A percentile compares a stretch with the other conserved stretches of the same genome.
These are phyloP conservation scores for Asclepias syriaca DNA, from an alignment of 257 asterid species.

Conservation along the genomic window DNA sequence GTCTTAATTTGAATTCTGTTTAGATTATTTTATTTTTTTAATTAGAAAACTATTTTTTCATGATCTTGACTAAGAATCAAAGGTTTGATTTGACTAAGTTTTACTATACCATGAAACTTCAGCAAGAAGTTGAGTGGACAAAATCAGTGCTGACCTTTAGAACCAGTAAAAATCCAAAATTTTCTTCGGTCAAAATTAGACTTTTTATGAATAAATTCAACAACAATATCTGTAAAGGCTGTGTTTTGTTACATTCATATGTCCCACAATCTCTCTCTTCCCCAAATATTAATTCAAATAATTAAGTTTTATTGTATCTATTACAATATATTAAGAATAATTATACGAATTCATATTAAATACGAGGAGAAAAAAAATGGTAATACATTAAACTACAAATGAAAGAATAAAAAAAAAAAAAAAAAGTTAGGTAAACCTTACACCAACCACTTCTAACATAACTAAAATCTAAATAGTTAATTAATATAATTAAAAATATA, in stretches of 20 bases:
- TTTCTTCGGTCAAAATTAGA: neutral
- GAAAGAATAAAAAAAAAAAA: conserved; percentile 2
- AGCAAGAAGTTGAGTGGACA: neutral
- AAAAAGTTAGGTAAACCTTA: neutral
- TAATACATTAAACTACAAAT: neutral
- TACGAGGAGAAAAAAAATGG: too few species aligned
- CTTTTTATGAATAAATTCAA: neutral
- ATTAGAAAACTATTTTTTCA: too few species aligned
- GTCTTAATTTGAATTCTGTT: neutral
- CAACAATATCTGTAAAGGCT: neutral
- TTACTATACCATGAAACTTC: neutral
- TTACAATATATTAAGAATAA: too few species aligned
- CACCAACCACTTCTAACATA: neutral
- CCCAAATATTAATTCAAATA: neutral
- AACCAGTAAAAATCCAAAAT: neutral
- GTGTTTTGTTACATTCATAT: neutral
- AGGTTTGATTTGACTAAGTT: too few species aligned
- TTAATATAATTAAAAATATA: neutral
- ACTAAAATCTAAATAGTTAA: neutral
- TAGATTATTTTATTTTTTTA: too few species aligned
- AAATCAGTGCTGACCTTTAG: neutral
- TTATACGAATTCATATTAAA: too few species aligned
- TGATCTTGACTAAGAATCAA: too few species aligned
- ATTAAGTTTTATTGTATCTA: too few species aligned
- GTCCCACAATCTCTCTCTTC: neutral